A percentile compares a stretch with the other conserved stretches of the same genome.
These are phyloP conservation scores for Boletus reticuloceps DNA, from an alignment of 768 basidiomycete genomes.

Conservation along the genomic window DNA sequence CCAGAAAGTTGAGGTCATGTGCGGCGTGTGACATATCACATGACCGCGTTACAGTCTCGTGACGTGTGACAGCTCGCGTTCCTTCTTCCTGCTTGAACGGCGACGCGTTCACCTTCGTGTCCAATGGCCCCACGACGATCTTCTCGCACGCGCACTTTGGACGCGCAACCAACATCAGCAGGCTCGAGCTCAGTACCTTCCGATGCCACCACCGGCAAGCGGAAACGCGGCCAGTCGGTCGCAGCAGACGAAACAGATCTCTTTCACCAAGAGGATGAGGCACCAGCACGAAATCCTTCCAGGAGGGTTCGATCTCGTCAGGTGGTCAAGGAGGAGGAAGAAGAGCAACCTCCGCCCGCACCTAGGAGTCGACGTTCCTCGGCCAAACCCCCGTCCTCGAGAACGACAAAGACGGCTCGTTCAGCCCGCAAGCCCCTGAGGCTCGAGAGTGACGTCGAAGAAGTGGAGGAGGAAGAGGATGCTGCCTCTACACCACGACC, in stretches of 20 bases:
- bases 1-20: too few relatives aligned
- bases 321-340: conserved; percentile 12
- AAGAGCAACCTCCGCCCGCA: conserved; percentile 2
- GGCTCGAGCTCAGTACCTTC: conserved; percentile 29
- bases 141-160: conserved; percentile 52
- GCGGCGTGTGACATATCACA: not conserved
- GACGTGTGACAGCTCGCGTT: conserved; percentile 26
- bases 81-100: not conserved
- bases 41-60: conserved; percentile 7
- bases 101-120: not conserved
- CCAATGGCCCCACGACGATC: conserved; percentile 69
- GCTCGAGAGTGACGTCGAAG: conserved; percentile 25
- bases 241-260: conserved; percentile 29
- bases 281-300: conserved; percentile 11
- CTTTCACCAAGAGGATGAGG: not conserved
- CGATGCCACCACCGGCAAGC: conserved; percentile 38
- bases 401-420: conserved; percentile 4
- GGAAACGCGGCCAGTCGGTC: conserved; percentile 51
- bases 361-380: conserved; percentile 14
- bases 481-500: conserved; percentile 13
- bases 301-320: conserved; percentile 6
- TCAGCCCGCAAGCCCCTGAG: conserved; percentile 12
- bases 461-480: conserved; percentile 14
- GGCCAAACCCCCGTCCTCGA: conserved; percentile 19
- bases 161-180: conserved; percentile 37